A percentile compares a stretch with the other conserved stretches of the same genome.
Conservation (phyloP, 176 grass and related monocot genomes). For the Cenchrus americanus region DNA sequence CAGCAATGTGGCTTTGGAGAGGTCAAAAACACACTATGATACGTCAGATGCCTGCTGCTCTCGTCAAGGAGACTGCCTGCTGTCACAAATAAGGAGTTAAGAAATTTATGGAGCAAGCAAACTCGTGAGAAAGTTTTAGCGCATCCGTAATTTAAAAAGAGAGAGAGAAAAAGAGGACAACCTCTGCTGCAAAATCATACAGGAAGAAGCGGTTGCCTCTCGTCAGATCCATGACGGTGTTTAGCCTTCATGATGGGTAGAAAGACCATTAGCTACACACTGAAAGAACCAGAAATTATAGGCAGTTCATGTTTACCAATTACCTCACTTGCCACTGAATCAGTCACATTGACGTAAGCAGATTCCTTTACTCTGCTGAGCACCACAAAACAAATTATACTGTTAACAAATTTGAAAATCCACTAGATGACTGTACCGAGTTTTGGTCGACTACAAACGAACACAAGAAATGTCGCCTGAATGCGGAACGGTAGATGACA, state of each 20-base stretch:
- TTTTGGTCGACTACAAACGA: background rate
- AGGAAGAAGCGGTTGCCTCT: conserved; percentile 78
- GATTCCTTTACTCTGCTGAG: conserved; percentile 63
- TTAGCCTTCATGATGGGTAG: conserved; percentile 63
- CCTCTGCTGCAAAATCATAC: conserved; percentile 59
- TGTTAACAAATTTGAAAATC: background rate
- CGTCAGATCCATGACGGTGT: conserved; percentile 68
- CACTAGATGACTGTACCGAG: background rate
- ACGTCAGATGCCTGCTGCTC: conserved; percentile 8
- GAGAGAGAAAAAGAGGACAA: background rate
- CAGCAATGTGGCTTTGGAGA: conserved; percentile 18
- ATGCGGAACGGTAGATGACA: background rate
- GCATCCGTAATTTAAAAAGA: background rate
- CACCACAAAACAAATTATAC: conserved; percentile 43
- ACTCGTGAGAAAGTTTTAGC: background rate
- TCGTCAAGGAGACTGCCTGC: background rate
- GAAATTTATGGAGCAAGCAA: conserved; percentile 7
- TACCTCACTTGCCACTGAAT: conserved; percentile 68
- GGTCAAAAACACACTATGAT: conserved; percentile 23
- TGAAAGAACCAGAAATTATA: background rate
- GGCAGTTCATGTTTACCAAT: conserved; percentile 22
- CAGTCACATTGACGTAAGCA: conserved; percentile 51
- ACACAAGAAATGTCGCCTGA: conserved; percentile 1
- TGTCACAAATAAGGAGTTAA: conserved; percentile 6
- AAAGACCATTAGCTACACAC: background rate